Percentiles rank a stretch among this genome's conserved stretches.
These are phyloP conservation scores for Nepenthes mirabilis DNA, from an alignment of 148 eudicot genomes.

Conservation along the genomic window DNA sequence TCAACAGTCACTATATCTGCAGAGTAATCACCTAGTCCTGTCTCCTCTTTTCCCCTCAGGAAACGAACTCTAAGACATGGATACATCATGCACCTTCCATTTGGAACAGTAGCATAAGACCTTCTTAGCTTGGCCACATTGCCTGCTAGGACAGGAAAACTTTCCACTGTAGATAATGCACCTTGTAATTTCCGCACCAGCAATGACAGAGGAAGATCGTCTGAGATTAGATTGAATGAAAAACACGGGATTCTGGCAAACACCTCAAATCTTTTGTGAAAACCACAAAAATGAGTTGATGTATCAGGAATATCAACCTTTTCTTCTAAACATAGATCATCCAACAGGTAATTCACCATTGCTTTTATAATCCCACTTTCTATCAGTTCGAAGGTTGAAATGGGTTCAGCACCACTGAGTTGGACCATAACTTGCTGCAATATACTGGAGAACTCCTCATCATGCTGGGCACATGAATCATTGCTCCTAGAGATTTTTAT, in stretches of 20 bases:
- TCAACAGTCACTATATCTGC: slow-evolving; percentile 61
- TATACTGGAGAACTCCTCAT: slow-evolving; percentile 38
- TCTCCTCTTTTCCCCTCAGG: slow-evolving; percentile 54
- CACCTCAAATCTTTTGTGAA: slow-evolving; percentile 53
- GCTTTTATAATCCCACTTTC: slow-evolving; percentile 85
- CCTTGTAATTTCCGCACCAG: slow-evolving; percentile 53
- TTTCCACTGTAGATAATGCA: slow-evolving; percentile 73
- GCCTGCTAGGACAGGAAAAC: slow-evolving; percentile 49
- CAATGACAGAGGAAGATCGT: slow-evolving; percentile 26
- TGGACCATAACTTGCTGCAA: slow-evolving; percentile 48
- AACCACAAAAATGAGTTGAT: slow-evolving; percentile 10
- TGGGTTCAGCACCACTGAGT: slow-evolving; percentile 50
- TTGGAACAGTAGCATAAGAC: slow-evolving; percentile 69
- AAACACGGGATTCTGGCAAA: slow-evolving; percentile 53
- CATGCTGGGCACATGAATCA: slow-evolving; percentile 18
- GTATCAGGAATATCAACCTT: slow-evolving; percentile 13
- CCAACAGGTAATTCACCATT: slow-evolving; percentile 46
- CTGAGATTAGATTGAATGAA: slow-evolving; percentile 21
- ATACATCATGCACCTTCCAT: slow-evolving; percentile 29
- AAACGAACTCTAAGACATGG: slow-evolving; percentile 68
- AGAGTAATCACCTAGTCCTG: slow-evolving; percentile 38
- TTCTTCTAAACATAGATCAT: slow-evolving; percentile 25
- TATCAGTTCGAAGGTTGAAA: slow-evolving; percentile 87
- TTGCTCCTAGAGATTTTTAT: slow-evolving; percentile 16
- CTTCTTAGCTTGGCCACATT: slow-evolving; percentile 30